These are phyloP conservation scores for Babesia sp. DNA, from an alignment of 169 alveolate genomes.

Conservation along the genomic window DNA sequence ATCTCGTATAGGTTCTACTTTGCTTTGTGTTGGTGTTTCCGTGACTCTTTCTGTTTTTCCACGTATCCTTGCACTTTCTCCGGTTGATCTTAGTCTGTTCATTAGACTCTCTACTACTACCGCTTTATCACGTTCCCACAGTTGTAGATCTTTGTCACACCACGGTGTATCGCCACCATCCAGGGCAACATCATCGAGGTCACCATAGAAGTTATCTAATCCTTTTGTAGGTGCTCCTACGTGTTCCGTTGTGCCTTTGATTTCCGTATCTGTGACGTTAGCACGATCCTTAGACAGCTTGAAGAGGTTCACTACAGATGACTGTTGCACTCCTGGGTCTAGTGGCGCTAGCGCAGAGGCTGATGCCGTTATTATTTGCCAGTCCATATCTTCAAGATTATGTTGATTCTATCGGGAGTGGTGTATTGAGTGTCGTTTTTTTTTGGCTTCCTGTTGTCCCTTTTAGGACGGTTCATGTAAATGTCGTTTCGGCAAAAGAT, in stretches of 20 bases:
- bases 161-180: constrained; percentile 7
- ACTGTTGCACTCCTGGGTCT: constrained; percentile 33
- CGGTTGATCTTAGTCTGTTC: constrained; percentile 24
- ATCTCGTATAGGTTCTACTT: background rate
- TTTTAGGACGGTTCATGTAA: no score
- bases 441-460: background rate
- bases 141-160: constrained; percentile 62
- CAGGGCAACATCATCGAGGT: constrained; percentile 1
- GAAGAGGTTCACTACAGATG: constrained; percentile 61
- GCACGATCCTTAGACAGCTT: constrained; percentile 51
- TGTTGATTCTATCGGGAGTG: background rate
- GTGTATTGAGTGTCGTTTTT: background rate
- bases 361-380: constrained; percentile 45
- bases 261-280: background rate
- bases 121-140: constrained; percentile 64
- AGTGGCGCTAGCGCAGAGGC: constrained; percentile 50
- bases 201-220: background rate
- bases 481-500: no score
- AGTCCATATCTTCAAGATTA: constrained; percentile 31
- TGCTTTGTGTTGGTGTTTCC: background rate
- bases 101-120: constrained; percentile 55
- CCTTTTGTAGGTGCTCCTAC: background rate
- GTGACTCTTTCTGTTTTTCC: background rate
- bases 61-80: background rate
- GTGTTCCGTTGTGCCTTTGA: background rate